phyloP scores from a whole-genome alignment of 2,329 filamentous ascomycete genomes.

The Talaromyces sp. region DNA sequence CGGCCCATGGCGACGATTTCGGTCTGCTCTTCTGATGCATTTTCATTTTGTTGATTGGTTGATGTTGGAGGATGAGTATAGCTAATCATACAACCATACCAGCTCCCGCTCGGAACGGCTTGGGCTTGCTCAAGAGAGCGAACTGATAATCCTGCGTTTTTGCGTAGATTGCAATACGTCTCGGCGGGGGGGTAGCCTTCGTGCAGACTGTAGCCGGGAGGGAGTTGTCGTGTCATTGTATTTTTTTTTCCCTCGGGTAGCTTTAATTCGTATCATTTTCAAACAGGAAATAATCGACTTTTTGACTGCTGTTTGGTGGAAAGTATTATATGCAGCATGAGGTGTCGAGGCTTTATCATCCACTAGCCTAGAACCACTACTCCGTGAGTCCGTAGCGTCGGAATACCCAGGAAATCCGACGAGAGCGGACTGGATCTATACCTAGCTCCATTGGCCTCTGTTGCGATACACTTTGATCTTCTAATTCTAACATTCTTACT shows the following conservation, averaged over 20 bases:
- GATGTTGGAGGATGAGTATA: slow-evolving; percentile 18
- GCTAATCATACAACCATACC: slow-evolving; percentile 44
- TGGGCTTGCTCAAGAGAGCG: slow-evolving; percentile 38
- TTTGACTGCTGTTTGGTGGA: neutral
- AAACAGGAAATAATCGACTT: neutral
- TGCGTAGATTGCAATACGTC: slow-evolving; percentile 39
- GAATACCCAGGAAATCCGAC: neutral
- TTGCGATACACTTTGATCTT: neutral
- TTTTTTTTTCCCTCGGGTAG: neutral
- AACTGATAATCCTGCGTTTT: slow-evolving; percentile 35
- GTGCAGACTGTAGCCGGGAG: slow-evolving; percentile 36
- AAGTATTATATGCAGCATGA: neutral
- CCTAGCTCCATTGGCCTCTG: neutral
- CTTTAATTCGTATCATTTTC: neutral
- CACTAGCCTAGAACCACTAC: neutral
- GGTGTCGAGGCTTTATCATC: neutral
- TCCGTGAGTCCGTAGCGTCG: neutral
- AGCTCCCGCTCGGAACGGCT: slow-evolving; percentile 37
- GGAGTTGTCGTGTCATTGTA: slow-evolving; percentile 21
- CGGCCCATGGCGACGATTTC: slow-evolving; percentile 49
- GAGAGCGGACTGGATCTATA: neutral
- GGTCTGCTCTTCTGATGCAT: slow-evolving; percentile 10
- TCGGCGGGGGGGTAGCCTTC: slow-evolving; percentile 34
- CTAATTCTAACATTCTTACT: neutral
- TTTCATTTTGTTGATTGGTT: neutral